These are phyloP conservation scores for Lactarius evosmus DNA, from an alignment of 768 basidiomycete genomes.

Conservation along the genomic window DNA sequence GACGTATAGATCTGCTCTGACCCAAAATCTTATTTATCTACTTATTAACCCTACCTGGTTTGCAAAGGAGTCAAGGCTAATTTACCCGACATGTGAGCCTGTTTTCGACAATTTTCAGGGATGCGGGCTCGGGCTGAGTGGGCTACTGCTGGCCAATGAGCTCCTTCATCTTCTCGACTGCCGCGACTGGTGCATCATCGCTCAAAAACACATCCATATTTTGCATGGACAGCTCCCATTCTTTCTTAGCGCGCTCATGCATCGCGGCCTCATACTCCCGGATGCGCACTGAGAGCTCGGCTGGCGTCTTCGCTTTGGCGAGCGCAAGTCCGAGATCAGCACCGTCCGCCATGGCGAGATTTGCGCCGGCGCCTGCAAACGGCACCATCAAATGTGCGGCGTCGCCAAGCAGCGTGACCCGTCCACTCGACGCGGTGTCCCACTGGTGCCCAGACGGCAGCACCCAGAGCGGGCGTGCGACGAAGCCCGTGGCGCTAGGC, in stretches of 20 bases:
- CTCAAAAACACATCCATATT: slow-evolving; percentile 19
- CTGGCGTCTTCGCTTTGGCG: slow-evolving; percentile 14
- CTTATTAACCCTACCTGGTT: neutral
- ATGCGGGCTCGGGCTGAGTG: neutral
- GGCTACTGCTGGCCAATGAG: slow-evolving; percentile 15
- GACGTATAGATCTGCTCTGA: neutral
- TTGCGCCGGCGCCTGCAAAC: slow-evolving; percentile 40
- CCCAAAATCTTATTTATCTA: neutral
- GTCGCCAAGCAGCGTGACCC: slow-evolving; percentile 35
- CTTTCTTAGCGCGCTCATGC: slow-evolving; percentile 5
- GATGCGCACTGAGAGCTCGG: slow-evolving; percentile 1
- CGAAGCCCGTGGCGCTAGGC: slow-evolving; percentile 15
- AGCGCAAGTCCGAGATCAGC: slow-evolving; percentile 24
- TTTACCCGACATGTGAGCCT: neutral
- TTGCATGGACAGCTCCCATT: slow-evolving; percentile 9
- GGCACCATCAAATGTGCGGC: slow-evolving; percentile 41
- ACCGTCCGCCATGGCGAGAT: slow-evolving; percentile 37
- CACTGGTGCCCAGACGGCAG: slow-evolving; percentile 24
- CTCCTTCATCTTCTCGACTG: slow-evolving; percentile 6
- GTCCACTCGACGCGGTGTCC: slow-evolving; percentile 18
- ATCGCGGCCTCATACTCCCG: slow-evolving; percentile 19
- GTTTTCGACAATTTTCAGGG: no score
- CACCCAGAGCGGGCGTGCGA: slow-evolving; percentile 24
- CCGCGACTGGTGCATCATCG: slow-evolving; percentile 14
- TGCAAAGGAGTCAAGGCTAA: neutral